These are phyloP conservation scores for Ocimum tenuiflorum DNA, from an alignment of 257 asterid genomes.

Conservation along the genomic window DNA sequence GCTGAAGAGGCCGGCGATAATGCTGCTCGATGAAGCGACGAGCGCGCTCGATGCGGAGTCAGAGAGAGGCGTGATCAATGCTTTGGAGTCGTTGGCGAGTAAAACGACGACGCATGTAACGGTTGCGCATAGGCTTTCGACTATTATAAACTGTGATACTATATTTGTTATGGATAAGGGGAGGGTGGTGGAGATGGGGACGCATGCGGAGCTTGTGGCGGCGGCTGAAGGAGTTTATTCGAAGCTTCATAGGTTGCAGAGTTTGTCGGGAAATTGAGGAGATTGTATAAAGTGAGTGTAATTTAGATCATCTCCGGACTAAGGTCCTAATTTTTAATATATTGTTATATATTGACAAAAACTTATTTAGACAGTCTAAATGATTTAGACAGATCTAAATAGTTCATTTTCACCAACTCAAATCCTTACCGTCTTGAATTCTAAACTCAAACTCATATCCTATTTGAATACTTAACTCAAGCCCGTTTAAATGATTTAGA, in stretches of 20 bases:
- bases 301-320: too few relatives aligned
- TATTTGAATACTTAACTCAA: too few relatives aligned
- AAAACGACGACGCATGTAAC: constrained; percentile 50
- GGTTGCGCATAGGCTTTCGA: constrained; percentile 76
- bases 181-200: constrained; percentile 58
- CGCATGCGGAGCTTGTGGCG: constrained; percentile 47
- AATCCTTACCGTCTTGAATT: too few relatives aligned
- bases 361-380: too few relatives aligned
- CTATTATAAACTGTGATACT: constrained; percentile 52
- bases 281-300: too few relatives aligned
- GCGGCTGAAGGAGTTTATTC: constrained; percentile 54
- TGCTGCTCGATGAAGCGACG: constrained; percentile 81
- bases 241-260: constrained; percentile 52
- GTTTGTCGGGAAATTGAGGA: constrained; percentile 26
- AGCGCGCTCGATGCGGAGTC: constrained; percentile 82
- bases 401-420: too few relatives aligned
- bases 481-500: too few relatives aligned
- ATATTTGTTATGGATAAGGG: constrained; percentile 72
- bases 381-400: too few relatives aligned
- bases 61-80: constrained; percentile 49
- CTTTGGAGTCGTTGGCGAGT: constrained; percentile 42
- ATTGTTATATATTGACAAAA: too few relatives aligned
- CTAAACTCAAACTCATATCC: too few relatives aligned
- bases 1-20: constrained; percentile 54
- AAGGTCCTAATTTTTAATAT: too few relatives aligned